Conservation (phyloP, 768 basidiomycete genomes). For the Tulasnella sp. region DNA sequence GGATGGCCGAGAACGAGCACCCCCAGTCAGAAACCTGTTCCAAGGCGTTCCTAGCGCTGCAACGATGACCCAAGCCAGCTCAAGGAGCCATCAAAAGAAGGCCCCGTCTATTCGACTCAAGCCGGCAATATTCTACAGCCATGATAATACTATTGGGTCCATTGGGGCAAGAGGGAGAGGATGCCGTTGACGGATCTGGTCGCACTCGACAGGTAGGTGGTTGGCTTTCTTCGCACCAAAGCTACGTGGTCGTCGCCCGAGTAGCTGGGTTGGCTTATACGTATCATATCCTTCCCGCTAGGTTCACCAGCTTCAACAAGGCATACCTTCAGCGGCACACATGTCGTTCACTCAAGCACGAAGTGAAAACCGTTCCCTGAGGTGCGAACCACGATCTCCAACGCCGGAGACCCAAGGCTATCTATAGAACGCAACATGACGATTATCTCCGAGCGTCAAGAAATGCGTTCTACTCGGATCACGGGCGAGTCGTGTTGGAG, state of each 20-base stretch:
- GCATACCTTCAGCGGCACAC: slow-evolving; percentile 71
- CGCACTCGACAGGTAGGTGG: too few species aligned
- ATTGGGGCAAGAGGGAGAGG: slow-evolving; percentile 15
- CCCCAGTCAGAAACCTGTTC: too few species aligned
- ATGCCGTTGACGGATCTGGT: too few species aligned
- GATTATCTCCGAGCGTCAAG: slow-evolving; percentile 65
- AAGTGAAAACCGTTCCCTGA: slow-evolving; percentile 63
- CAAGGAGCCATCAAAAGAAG: background rate
- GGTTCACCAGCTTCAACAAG: slow-evolving; percentile 80
- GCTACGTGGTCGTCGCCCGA: too few species aligned
- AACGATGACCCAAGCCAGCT: background rate
- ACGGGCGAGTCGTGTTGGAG: slow-evolving; percentile 67
- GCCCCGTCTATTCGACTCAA: background rate
- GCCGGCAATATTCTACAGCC: background rate
- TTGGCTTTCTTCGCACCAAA: too few species aligned
- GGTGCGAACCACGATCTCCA: slow-evolving; percentile 59
- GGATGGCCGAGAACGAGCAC: too few species aligned
- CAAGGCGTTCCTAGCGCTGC: background rate
- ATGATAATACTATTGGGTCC: background rate
- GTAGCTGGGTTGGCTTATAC: too few species aligned
- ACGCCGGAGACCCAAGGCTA: slow-evolving; percentile 55
- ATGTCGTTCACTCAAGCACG: slow-evolving; percentile 71
- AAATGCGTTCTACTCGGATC: slow-evolving; percentile 60
- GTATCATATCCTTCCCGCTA: background rate
- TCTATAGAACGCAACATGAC: slow-evolving; percentile 74